A percentile compares a stretch with the other conserved stretches of the same genome.
These are phyloP conservation scores for Eucalyptus cloeziana DNA, from an alignment of 345 rosid species.

Conservation along the genomic window DNA sequence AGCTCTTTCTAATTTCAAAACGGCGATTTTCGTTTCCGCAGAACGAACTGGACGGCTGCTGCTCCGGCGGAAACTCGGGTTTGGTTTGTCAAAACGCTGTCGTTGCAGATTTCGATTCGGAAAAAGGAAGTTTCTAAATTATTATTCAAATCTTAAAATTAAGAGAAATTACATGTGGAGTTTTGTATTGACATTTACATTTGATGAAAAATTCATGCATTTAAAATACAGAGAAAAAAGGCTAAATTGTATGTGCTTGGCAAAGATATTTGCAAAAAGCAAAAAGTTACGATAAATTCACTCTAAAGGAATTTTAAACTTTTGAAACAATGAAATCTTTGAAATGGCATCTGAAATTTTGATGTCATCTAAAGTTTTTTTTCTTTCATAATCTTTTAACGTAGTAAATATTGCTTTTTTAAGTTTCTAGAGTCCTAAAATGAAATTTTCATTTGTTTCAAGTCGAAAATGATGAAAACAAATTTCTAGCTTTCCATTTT, in stretches of 20 bases:
- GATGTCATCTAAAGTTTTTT: neutral
- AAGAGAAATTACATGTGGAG: neutral
- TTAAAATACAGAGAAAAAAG: neutral
- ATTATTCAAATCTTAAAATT: neutral
- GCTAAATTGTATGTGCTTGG: neutral
- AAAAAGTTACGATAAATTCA: neutral
- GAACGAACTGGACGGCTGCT: neutral
- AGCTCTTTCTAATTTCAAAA: neutral
- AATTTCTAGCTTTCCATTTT: neutral
- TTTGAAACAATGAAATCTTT: neutral
- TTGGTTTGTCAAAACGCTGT: neutral
- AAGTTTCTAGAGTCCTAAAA: neutral
- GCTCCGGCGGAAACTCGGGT: neutral
- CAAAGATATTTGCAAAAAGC: neutral
- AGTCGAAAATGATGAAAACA: neutral
- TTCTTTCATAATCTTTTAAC: neutral
- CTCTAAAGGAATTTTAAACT: neutral
- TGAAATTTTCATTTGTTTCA: neutral
- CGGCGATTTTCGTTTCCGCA: neutral
- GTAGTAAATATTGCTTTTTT: rapidly evolving
- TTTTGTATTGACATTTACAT: neutral
- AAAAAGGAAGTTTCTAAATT: neutral
- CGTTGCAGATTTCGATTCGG: neutral
- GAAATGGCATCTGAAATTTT: neutral
- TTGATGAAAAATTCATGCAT: neutral